Conservation (phyloP, 768 basidiomycete genomes). For the Kwoniella dendrophila region DNA sequence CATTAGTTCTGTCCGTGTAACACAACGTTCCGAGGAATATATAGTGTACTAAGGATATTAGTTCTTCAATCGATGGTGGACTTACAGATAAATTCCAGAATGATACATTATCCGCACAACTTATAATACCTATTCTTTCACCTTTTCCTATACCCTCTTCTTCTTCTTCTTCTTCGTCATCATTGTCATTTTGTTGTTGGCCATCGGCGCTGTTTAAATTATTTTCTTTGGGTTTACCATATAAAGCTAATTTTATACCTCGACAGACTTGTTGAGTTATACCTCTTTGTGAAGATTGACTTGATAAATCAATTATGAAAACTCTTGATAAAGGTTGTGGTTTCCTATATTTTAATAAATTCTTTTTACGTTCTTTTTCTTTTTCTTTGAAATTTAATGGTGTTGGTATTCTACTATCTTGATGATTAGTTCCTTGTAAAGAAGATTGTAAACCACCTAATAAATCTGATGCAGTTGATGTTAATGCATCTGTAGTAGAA, state of each 20-base stretch:
- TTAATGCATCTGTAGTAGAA: conserved; percentile 38
- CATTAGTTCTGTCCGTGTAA: neutral
- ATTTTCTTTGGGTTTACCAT: conserved; percentile 58
- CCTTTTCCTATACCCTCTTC: conserved; percentile 39
- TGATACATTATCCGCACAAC: conserved; percentile 77
- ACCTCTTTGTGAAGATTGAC: conserved; percentile 68
- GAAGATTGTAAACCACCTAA: conserved; percentile 46
- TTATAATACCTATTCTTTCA: conserved; percentile 69
- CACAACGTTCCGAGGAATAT: neutral
- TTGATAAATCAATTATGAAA: conserved; percentile 85
- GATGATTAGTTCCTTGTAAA: conserved; percentile 31
- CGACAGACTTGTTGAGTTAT: conserved; percentile 70
- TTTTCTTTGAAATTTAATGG: conserved; percentile 38
- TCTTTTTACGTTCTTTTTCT: conserved; percentile 33
- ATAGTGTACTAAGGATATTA: no score
- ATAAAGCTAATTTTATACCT: conserved; percentile 67
- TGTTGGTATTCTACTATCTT: conserved; percentile 28
- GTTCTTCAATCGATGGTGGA: neutral
- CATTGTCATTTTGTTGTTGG: conserved; percentile 9
- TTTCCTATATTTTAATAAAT: conserved; percentile 37
- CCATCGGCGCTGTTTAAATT: neutral
- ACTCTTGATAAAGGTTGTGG: conserved; percentile 68
- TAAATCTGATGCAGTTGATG: conserved; percentile 48
- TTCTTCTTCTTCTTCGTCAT: conserved; percentile 56
- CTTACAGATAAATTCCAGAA: conserved; percentile 81